Conservation (phyloP, 176 grass and related monocot genomes). For the Triticum aestivum region IWGSC_CS_RefSeq_v2.1 NC_057798.1:618130687-618131186, state of each 20-base stretch:
- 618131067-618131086: not conserved
- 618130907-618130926: slow-evolving; percentile 24
- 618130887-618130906: slow-evolving; percentile 39
- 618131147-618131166: slow-evolving; percentile 85
- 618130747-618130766: not conserved
- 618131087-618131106: not conserved
- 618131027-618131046: not conserved
- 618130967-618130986: slow-evolving; percentile 41
- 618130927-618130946: slow-evolving; percentile 26
- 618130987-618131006: slow-evolving; percentile 44
- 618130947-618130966: slow-evolving; percentile 11
- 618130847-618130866: slow-evolving; percentile 54
- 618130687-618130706: too few species aligned
- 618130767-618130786: not conserved
- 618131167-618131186: slow-evolving; percentile 79
- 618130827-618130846: slow-evolving; percentile 54
- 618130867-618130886: slow-evolving; percentile 55
- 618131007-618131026: slow-evolving; percentile 41
- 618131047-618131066: not conserved
- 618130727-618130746: not conserved
- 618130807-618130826: not conserved
- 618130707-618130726: not conserved
- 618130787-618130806: too few species aligned
- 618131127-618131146: slow-evolving; percentile 83
- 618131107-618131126: slow-evolving; percentile 55